These are phyloP conservation scores for Botrytis hyacinthi DNA, from an alignment of 2,329 filamentous ascomycete species.

Conservation along the genomic window DNA sequence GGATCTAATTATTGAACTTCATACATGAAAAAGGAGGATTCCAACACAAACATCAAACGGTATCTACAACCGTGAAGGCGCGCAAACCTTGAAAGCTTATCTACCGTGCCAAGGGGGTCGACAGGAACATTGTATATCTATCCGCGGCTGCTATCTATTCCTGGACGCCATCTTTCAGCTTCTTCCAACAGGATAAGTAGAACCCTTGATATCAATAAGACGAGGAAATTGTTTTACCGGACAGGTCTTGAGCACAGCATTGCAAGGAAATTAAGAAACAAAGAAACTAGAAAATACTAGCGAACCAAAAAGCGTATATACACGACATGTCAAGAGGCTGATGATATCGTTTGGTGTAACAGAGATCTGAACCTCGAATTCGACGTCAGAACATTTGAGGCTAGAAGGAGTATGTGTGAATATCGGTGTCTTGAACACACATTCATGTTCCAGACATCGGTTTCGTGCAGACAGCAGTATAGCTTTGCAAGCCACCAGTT, in stretches of 20 bases:
- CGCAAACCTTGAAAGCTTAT: constrained; percentile 10
- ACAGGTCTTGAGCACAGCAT: constrained; percentile 1
- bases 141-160: not conserved
- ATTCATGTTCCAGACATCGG: constrained; percentile 1
- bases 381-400: not conserved
- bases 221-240: not conserved
- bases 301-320: not conserved
- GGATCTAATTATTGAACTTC: not conserved
- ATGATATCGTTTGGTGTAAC: not conserved
- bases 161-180: constrained; percentile 11
- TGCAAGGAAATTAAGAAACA: not conserved
- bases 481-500: not conserved
- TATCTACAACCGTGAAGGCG: not conserved
- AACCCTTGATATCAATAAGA: not conserved
- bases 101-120: constrained; percentile 6
- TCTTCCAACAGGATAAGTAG: not conserved
- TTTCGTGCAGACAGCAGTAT: not conserved
- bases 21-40: not conserved
- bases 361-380: not conserved
- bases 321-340: not conserved
- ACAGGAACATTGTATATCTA: constrained; percentile 4
- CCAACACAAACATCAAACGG: not conserved
- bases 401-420: not conserved
- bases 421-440: not conserved
- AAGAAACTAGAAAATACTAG: not conserved